phyloP scores from a whole-genome alignment of 2,329 filamentous ascomycete species.

The Epichloe gansuensis region DNA sequence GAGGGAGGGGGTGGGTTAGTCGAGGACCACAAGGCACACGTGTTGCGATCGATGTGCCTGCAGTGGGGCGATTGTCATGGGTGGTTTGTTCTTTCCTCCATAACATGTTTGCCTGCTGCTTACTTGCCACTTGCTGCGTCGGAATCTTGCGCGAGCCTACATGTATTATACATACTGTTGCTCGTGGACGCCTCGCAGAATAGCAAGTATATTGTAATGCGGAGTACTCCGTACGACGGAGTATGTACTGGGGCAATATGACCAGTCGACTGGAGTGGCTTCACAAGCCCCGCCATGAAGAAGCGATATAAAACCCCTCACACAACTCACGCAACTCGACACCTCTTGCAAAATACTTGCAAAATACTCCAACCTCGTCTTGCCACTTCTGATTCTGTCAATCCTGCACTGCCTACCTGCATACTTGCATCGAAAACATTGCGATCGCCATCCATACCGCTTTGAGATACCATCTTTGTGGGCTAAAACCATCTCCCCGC shows the following conservation, averaged over 20 bases:
- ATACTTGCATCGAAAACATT: neutral
- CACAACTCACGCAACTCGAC: neutral
- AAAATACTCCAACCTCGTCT: neutral
- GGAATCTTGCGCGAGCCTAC: too few species aligned
- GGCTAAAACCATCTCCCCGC: neutral
- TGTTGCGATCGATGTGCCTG: neutral
- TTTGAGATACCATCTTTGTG: neutral
- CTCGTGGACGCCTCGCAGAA: too few species aligned
- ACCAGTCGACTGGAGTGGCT: too few species aligned
- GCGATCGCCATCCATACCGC: neutral
- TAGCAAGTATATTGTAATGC: too few species aligned
- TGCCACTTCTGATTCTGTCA: neutral
- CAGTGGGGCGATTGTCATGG: neutral
- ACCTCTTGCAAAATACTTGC: neutral
- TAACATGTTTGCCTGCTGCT: too few species aligned
- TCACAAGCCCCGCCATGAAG: too few species aligned
- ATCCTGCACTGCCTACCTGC: neutral
- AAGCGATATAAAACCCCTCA: slow-evolving; percentile 5
- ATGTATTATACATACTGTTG: too few species aligned
- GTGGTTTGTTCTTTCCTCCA: too few species aligned
- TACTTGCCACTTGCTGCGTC: neutral
- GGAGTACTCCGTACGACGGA: too few species aligned
- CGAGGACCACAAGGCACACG: neutral
- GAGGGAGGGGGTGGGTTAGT: too few species aligned
- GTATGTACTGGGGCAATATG: too few species aligned